Base-by-base conservation (phyloP, 148 eudicot genomes). In the Selenicereus undatus region DNA sequence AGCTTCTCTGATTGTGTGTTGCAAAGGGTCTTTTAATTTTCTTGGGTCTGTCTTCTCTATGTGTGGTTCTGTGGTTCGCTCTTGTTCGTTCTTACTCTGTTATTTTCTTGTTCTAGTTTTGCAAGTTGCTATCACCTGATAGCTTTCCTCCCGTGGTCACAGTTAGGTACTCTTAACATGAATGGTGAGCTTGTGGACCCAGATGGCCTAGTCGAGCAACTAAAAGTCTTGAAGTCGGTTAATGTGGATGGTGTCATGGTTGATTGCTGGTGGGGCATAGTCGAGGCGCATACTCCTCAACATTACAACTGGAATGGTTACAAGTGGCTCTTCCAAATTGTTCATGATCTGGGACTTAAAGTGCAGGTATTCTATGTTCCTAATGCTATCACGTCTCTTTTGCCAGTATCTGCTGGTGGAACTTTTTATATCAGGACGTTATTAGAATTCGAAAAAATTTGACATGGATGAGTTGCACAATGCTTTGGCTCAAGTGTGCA, bases 251-350 rank as follows among this genome's bases (percentile, higher is more conserved):
- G 98, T 24, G 86, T 95, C 32, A 91, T 93, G 98, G 94, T 93
- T 84, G 96, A 93, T 84, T 93, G 97, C 88, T 95, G 97, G 97
- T 93, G 97, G 98, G 97, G 98, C 21, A 91, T 95, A 77, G 97
- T 95, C 10, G 98, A 95, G 88, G 69, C 69, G 27, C 84, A 85
- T 75, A 85, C 82, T 75, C 98, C 98, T 8, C 94, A 89, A 56
- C 82, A 83, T 51, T 95, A 95, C 78, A 87, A 91, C 71, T 95
- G 98, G 97, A 86, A 82, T 64, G 98, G 97, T 79, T 95, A 95
- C 84, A 88, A 80, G 85, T 84, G 76, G 76, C 89, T 95, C 17
- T 93, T 93, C 82, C 87, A 86, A 80, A 86, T 93, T 75, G 96
- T 93, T 78, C 90, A 84, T 29, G 92, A 88, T 17, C 85, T 91